Base-by-base conservation (phyloP, 495 filamentous ascomycete genomes). In the Aspergillus kassunensis region DNA sequence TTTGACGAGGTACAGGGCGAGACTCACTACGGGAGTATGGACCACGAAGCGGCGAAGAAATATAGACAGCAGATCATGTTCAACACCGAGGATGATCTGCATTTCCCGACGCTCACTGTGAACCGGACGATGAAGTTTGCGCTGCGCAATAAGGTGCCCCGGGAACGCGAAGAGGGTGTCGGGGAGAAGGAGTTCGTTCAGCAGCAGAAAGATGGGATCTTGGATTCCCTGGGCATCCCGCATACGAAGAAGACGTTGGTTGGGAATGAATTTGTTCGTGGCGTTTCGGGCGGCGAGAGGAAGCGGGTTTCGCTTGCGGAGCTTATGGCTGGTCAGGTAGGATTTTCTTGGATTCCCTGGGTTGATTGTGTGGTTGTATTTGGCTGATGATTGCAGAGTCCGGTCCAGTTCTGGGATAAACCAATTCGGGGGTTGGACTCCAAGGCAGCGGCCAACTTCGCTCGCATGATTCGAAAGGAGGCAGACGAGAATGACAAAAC, bases 371-470 rank as follows among this genome's bases (percentile, higher is more conserved):
- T n/a, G 1, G 15, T 6, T 41, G 19, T 23, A 4, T 34, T 40
- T 16, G 13, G 12, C 12, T 9, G 16, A 41, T 41, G 37, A 37
- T 27, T 10, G 6, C 34, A 73, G 65, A 84, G 82, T 20, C 84
- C 85, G 3, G 72, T 95, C n/a, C 87, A 90, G 60, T 87, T 88
- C 72, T 95, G 89, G 89, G 89, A 92, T 59, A 85, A 86, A 27
- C 87, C 82, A 34, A 93, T 88, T 4, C 75, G 89, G 53, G 89
- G 89, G 53, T 62, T 95, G 12, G 89, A 95, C 60, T 86, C 81
- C 27, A 85, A 87, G 63, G 91, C 86, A 31, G 89, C 89, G 10
- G 70, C 89, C n/a, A 85, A 90, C 54, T 93, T 91, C 55, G 81
- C 82, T 43, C 82, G 79, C 55, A 82, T 85, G 18, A 64, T 95